Evolutionary conservation across 257 asterid species (phyloP), one percentile per base, ranked within the genome.

Genomic region (Gentiana dahurica): DNA sequence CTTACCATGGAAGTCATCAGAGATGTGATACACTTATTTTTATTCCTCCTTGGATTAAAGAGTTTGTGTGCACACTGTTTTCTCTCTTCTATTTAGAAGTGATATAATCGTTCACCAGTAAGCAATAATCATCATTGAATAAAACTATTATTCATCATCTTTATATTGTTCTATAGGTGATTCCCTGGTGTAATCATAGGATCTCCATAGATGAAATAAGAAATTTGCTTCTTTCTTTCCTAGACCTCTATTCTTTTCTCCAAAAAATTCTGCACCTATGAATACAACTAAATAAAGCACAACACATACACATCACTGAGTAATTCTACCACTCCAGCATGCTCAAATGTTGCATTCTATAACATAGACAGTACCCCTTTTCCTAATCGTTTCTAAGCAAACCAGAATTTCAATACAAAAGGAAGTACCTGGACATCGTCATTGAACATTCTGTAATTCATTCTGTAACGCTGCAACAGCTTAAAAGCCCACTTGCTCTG

Each of bases 401-500:
- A 0, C 46, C 46, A 2, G 10, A 41, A 3, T 51, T 11, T n/a
- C 47, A 64, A 56, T 36, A 55, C 12, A 41, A 64, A 12, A 50
- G 12, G 35, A 34, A 10, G 49, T 51, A 91, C 98, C 90, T 91
- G 97, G 68, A 91, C 98, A 62, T 91, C 98, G 75, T 91, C 98
- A 63, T 91, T 91, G 75, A 91, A 91, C 98, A 91, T 91, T 72
- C 98, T 75, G 81, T 87, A 91, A 58, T 77, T 81, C 48, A 77
- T 83, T 75, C 98, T 87, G 50, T 91, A 91, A 49, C 98, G 94
- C 82, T 91, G 97, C 77, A 91, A 74, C 71, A 91, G 79, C 81
- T 83, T 85, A 82, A 91, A 83, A 68, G 98, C 98, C 98, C 98
- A 91, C 84, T 91, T 91, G 74, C 95, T 91, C 75, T 91, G 98